Evolutionary conservation across 129 eudicot species (phyloP), one percentile per base, ranked within the genome.

Genomic region (Flaveria robusta): DNA sequence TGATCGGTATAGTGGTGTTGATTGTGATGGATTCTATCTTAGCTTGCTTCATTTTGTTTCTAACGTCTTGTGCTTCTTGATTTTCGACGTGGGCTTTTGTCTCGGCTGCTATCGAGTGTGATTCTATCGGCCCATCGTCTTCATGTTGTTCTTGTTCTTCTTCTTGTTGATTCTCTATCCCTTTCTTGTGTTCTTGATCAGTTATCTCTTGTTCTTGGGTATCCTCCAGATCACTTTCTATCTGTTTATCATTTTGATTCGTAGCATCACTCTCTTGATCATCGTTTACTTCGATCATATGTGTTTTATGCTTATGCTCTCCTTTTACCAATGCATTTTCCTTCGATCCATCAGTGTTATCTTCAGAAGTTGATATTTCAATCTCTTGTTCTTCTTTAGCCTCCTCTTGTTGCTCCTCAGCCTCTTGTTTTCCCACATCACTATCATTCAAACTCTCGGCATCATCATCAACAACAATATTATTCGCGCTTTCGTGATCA

Each of bases 141-240:
- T 88, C 92, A 8, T 82, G 81, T 37, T 81, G 76, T 72, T 29
- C 63, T 73, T 81, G 83, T 26, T 79, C 72, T 31, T 60, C 62
- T 34, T 83, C 84, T 19, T 83, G 90, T 51, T 79, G 77, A 23
- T 77, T 69, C 39, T 84, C 87, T 62, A 63, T 71, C 54, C 76
- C 81, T 10, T 83, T 76, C 50, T 60, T 83, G 55, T 78, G 85
- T 74, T 87, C 92, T 63, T 78, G 85, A 23, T 82, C 82, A 60
- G 13, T 15, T 11, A 27, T 70, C 69, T 60, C 74, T 70, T 72
- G 78, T 52, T 79, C 75, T 7, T 72, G 66, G 62, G 41, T 74
- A 20, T 74, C 79, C 8, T 65, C 68, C 60, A 71, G 46, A 42
- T 70, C 83, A 8, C 27, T 20, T 49, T 76, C 78, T 7, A 37